Base-by-base conservation (phyloP, 257 asterid genomes). In the Capsicum pubescens region DNA sequence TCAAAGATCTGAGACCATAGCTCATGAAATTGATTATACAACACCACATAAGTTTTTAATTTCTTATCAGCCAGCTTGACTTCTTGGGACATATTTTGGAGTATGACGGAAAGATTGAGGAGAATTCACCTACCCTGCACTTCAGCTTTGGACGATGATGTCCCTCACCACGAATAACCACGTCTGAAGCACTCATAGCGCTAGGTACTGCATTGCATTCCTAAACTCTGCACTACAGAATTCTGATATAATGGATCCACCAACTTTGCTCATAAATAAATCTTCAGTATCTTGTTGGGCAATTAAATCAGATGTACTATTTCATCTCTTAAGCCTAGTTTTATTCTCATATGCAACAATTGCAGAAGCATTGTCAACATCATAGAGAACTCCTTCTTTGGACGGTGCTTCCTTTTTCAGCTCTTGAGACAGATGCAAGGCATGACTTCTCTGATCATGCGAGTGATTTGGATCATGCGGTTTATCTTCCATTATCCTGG, bases 281-380 rank as follows among this genome's bases (percentile, higher is more conserved):
- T 88, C 92, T 82, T 88, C 94, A 85, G 82, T 56, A 76, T 88
- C 88, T 82, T 84, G 70, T 82, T 79, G 92, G 85, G 91, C 82
- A 84, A 78, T 89, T 90, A 95, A 87, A 91, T 91, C 97, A 56
- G 99, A 95, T 59, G 98, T 89, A 91, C 99, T 97, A 87, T 90
- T 97, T 82, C 98, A 97, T 91, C 92, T 95, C 90, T 91, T 95
- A 82, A 97, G 91, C 90, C 85, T 93, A 89, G 85, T 92, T 84
- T 68, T 87, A 71, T 42, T 89, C 84, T 87, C 97, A 88, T 82
- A 83, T 72, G 91, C 71, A 88, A 88, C 81, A 84, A 77, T 64
- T 79, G 89, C 83, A 82, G 86, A 88, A 83, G 88, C 48, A 57
- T 79, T 85, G 79, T 86, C 89, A 83, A 85, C 78, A 82, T 89